A percentile compares a stretch with the other conserved stretches of the same genome.
Conservation (phyloP, 768 basidiomycete species). For the Leccinum imitatum region DNA sequence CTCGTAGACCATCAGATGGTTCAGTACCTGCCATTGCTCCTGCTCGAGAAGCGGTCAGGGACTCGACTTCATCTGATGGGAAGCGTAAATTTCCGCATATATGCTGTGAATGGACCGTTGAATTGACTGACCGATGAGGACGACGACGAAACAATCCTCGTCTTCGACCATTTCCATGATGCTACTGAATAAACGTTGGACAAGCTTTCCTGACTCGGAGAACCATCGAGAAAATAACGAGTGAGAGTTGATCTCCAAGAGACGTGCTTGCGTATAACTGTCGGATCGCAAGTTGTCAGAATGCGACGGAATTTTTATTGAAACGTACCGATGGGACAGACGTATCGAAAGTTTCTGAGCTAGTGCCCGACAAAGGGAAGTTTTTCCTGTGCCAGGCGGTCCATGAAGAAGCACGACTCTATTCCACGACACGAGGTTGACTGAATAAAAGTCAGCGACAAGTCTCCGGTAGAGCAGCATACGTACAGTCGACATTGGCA, state of each 20-base stretch:
- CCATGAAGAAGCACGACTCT: conserved; percentile 93
- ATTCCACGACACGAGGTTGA: conserved; percentile 94
- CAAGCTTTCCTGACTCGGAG: conserved; percentile 97
- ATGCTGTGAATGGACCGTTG: not conserved
- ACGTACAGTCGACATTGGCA: conserved; percentile 78
- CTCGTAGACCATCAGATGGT: conserved; percentile 90
- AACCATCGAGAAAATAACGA: conserved; percentile 99
- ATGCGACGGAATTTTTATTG: not conserved
- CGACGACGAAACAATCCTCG: conserved; percentile 86
- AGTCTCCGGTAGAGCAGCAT: not conserved
- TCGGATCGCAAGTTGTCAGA: conserved; percentile 3
- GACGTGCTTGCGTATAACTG: conserved; percentile 82
- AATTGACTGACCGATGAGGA: conserved; percentile 73
- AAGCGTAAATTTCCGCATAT: conserved; percentile 7
- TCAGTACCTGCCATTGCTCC: conserved; percentile 95
- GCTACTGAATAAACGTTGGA: conserved; percentile 86
- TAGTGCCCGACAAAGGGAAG: conserved; percentile 88
- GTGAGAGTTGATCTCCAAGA: conserved; percentile 98
- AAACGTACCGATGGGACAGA: conserved; percentile 70
- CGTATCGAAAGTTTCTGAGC: conserved; percentile 95
- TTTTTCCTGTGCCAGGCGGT: conserved; percentile 97
- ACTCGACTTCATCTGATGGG: conserved; percentile 88
- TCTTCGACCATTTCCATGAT: conserved; percentile 93
- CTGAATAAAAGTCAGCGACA: conserved; percentile 36
- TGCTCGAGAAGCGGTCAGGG: conserved; percentile 89